These are phyloP conservation scores for Sequoiadendron giganteum DNA, from an alignment of 75 land plant species.

Conservation along the genomic window DNA sequence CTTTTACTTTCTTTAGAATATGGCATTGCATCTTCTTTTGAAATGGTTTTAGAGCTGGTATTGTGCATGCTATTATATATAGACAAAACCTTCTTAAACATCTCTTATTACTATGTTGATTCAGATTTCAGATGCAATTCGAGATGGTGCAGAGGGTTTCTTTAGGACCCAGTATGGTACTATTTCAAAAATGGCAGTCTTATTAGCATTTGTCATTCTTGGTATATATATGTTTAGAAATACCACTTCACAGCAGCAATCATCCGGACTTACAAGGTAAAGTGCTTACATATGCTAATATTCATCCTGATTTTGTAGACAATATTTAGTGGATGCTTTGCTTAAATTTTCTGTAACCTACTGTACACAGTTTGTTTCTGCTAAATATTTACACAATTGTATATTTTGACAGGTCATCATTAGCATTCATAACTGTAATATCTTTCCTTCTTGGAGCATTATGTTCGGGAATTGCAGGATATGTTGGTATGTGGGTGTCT, in stretches of 20 bases:
- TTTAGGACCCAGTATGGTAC: constrained; percentile 98
- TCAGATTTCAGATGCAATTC: constrained; percentile 99
- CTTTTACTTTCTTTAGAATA: not conserved
- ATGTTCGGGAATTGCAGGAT: constrained; percentile 97
- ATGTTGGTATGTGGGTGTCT: constrained; percentile 99
- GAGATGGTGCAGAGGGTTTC: constrained; percentile 99
- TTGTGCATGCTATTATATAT: not conserved
- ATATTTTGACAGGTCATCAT: constrained; percentile 57
- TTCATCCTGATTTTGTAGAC: not conserved
- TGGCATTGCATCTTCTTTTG: not conserved
- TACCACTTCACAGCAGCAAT: constrained; percentile 87
- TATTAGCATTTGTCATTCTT: constrained; percentile 76
- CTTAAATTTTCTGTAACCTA: not conserved
- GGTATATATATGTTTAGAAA: constrained; percentile 82
- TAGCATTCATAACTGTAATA: constrained; percentile 86
- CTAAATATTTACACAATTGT: not conserved
- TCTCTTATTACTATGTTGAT: constrained; percentile 2
- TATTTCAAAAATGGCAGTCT: constrained; percentile 92
- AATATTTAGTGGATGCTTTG: not conserved
- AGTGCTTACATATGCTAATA: not conserved
- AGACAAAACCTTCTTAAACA: not conserved
- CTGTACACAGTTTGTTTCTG: not conserved
- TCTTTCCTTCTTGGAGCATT: constrained; percentile 94
- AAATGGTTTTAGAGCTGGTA: not conserved
- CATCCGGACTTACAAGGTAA: constrained; percentile 88